Evolutionary conservation across 805 yeast genomes (phyloP), one percentile per base, ranked within the genome.

Genomic region (Lipomyces chichibuensis): DNA sequence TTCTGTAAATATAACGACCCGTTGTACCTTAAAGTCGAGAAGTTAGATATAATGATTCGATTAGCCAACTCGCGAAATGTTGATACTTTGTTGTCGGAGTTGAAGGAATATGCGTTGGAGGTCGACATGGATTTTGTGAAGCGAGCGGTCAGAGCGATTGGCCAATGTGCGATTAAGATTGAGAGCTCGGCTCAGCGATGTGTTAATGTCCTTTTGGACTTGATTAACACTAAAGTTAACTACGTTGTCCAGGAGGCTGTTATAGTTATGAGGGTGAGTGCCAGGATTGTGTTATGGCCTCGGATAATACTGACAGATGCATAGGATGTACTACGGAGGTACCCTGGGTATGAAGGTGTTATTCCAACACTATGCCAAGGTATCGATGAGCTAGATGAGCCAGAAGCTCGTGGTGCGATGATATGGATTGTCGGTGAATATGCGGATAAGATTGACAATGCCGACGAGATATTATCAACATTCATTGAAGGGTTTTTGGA

Each of bases 1-100:
- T 94, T 91, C 82, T 87, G 94, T 75, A 92, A 92, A 67, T 92
- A 87, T 76, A 91, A 90, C 75, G 97, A 92, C 76, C 96, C 97
- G 0, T 86, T 91, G n/a, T 94, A 91, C 77, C 87, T 94, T 73
- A 93, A 93, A 77, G 96, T 93, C 74, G 95, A 97, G n/a, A 93
- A 94, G 75, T 79, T 93, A 57, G 98, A 93, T 75, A 88, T 94
- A 71, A 86, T 93, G 65, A 92, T 91, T 73, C 81, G 91, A 32
- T 77, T 93, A 59, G 97, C 97, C 0, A 84, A 85, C 73, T 86
- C 84, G 60, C 70, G 76, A 3, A 92, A 90, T 71, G 82, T 87
- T 32, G 85, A 83, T 23, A 80, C 83, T 55, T 91, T 93, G 1
- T 78, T 92, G 55, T 80, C 87, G 33, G 98, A 93, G 75, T 78